Evolutionary conservation across 2,329 filamentous ascomycete genomes (phyloP), one percentile per base, ranked within the genome.

Genomic region (Neurospora crassa): DNA sequence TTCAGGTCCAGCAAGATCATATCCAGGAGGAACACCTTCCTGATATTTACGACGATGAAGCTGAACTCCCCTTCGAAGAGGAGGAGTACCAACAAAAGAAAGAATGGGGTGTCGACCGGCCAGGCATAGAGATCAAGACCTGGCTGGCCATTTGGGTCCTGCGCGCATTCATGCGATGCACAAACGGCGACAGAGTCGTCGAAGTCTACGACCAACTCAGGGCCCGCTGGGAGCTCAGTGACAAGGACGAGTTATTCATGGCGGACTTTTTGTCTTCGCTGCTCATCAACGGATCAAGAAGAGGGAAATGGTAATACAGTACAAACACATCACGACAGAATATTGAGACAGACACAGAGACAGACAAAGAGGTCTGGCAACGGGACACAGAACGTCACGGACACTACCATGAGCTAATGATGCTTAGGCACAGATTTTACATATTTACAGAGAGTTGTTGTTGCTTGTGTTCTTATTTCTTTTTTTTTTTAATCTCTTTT

Each of bases 101-200:
- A n/a, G 53, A 63, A 37, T 63, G 82, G 20, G 78, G 81, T 7
- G 81, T 82, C 1, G 79, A 63, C 53, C 53, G 53, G 6, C 53
- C 83, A 0, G 82, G 79, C 0, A 80, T 91, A 8, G 82, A 84
- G 71, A 82, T 91, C 40, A 85, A 85, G 72, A 84, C 83, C 7
- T 91, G 89, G 89, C 81, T 92, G 75, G 86, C 86, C 59, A 83
- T 88, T 53, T 89, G 87, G 83, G 83, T 85, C 0, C 78, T 93
- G 45, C 82, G 84, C 67, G 91, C 92, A 3, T 92, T 92, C 78
- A 84, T 85, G 72, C 87, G 84, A 73, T 90, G 88, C 76, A 83
- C 84, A n/a, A 82, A 84, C 1, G 78, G 79, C 29, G 82, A 86
- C 12, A 81, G 83, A 41, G 84, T 90, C 67, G 72, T 89, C 72